Percentiles rank a stretch among this genome's conserved stretches.
phyloP scores from a whole-genome alignment of 345 rosid genomes.

The Excoecaria cochinchinensis region DNA sequence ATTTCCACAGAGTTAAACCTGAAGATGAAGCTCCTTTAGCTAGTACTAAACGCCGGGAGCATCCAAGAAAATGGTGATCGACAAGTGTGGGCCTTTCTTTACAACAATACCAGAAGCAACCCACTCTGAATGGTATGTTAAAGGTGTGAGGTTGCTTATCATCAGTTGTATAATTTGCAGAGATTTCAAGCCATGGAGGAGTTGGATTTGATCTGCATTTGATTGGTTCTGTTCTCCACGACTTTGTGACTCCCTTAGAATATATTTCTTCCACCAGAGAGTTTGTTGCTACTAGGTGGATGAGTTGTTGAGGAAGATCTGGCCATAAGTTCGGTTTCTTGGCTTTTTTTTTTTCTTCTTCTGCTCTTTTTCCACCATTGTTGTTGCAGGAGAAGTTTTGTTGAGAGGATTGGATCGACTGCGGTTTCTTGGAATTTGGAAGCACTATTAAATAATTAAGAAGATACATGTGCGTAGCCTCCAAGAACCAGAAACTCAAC shows the following conservation, averaged over 20 bases:
- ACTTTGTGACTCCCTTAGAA: slow-evolving; percentile 1
- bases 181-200: slow-evolving; percentile 23
- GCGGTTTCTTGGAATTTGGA: no score
- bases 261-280: not conserved
- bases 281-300: not conserved
- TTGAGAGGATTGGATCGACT: no score
- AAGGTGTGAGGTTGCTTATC: not conserved
- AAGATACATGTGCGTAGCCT: not conserved
- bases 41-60: slow-evolving; percentile 2
- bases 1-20: slow-evolving; percentile 1
- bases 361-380: not conserved
- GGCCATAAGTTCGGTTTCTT: slow-evolving; percentile 4
- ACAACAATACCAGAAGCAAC: slow-evolving; percentile 2
- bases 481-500: not conserved
- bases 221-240: slow-evolving; percentile 15
- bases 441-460: no score
- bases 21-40: not conserved
- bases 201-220: slow-evolving; percentile 11
- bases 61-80: slow-evolving; percentile 14
- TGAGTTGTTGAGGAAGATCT: slow-evolving; percentile 10
- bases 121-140: not conserved
- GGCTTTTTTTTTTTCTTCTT: not conserved
- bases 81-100: not conserved
- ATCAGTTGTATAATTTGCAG: not conserved
- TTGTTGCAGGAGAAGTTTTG: no score